Base-by-base conservation (phyloP, 2,329 filamentous ascomycete species). In the Cytospora chrysosperma region DNA sequence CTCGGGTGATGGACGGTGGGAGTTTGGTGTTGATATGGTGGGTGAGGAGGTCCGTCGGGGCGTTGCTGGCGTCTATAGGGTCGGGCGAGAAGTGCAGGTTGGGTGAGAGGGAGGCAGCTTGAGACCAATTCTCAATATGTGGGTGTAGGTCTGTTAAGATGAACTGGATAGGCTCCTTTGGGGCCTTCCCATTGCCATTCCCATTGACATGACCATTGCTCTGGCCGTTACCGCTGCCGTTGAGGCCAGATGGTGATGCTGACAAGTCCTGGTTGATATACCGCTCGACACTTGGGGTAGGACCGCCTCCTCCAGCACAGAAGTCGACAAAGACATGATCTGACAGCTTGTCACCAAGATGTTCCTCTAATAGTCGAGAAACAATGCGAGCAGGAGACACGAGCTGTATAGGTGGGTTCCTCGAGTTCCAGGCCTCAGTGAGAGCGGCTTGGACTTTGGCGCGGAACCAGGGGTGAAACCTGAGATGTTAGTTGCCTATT, bases 231-330 rank as follows among this genome's bases (percentile, higher is more conserved):
- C 59, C 30, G 57, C 64, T 30, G 65, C 61, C 65, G 24, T 61
- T 68, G 27, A 69, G 68, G 49, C 65, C n/a, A 24, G n/a, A 47
- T 21, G 43, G 10, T 24, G 69, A 37, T 80, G 71, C 67, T 75
- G 73, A 54, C 70, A 54, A 47, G 59, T 50, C 37, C 21, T 12
- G 5, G 73, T 90, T 90, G 66, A 91, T 72, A 50, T 81, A 76
- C 13, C 76, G 78, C 73, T 89, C 88, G 57, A 91, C 86, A 47
- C 77, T 78, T 0, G 87, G 88, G 1, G 87, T 91, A 0, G 88
- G 88, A 0, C 90, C 90, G 49, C 90, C 90, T 17, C 83, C 87
- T 58, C 90, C 90, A 2, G 89, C 88, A 73, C 89, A 92, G 74
- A 92, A 91, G 76, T 93, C 90, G 66, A 93, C 82, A 69, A 90